phyloP scores from a whole-genome alignment of 495 filamentous ascomycete species.

The Hypomontagnella submonticulosa region DNA sequence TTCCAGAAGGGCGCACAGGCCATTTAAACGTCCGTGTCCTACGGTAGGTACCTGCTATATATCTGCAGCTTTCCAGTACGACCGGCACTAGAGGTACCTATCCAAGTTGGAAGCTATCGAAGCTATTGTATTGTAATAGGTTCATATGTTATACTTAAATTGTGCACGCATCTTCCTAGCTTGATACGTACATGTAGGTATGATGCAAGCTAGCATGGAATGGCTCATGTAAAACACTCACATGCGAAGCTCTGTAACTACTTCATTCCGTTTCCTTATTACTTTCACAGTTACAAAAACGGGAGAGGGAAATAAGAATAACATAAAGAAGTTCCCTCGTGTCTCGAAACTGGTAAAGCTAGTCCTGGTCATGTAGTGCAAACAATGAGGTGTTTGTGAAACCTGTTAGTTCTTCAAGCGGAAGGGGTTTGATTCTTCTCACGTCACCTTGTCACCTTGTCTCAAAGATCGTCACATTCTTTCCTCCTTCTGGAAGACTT shows the following conservation, averaged over 20 bases:
- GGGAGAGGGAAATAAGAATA: not conserved
- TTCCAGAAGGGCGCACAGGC: constrained; percentile 50
- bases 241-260: not conserved
- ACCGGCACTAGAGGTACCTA: constrained; percentile 4
- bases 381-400: constrained; percentile 28
- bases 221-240: no score
- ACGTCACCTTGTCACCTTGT: constrained; percentile 29
- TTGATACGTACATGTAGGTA: no score
- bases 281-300: not conserved
- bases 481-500: constrained; percentile 32
- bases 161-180: no score
- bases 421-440: constrained; percentile 32
- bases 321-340: not conserved
- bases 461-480: constrained; percentile 20
- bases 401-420: constrained; percentile 29
- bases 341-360: not conserved
- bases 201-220: no score
- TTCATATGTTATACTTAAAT: no score
- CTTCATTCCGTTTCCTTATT: not conserved
- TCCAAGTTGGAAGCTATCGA: no score
- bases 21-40: constrained; percentile 31
- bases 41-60: constrained; percentile 34
- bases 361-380: not conserved
- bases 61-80: constrained; percentile 35
- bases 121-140: constrained; percentile 16